Conservation (phyloP, 441 rosid genomes). For the Gossypium gossypioides region DNA sequence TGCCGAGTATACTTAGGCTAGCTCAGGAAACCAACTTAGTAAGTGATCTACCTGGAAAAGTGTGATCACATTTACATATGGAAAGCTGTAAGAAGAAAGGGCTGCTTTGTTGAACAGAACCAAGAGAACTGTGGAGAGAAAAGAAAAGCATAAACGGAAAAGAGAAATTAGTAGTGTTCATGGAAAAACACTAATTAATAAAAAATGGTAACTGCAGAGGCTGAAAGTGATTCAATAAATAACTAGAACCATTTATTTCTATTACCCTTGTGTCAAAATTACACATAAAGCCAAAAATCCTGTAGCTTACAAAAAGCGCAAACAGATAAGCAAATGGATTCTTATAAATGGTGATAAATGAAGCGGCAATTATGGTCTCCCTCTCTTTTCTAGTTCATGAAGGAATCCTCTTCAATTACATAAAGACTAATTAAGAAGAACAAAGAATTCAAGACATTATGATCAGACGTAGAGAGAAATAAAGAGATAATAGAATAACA, state of each 20-base stretch:
- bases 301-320: background rate
- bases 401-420: background rate
- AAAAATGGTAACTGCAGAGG: background rate
- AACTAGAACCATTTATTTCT: background rate
- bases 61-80: conserved; percentile 67
- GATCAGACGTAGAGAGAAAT: background rate
- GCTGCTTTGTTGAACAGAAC: conserved; percentile 84
- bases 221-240: background rate
- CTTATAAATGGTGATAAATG: background rate
- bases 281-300: background rate
- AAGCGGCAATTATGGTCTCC: background rate
- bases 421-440: background rate
- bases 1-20: conserved; percentile 18
- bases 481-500: background rate
- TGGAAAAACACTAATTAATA: background rate
- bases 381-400: background rate
- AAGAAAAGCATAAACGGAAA: background rate
- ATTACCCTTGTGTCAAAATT: background rate
- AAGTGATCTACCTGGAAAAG: conserved; percentile 40
- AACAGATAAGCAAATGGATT: background rate
- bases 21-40: conserved; percentile 17
- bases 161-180: background rate
- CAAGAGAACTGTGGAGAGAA: conserved; percentile 53
- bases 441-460: background rate
- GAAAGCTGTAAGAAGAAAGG: conserved; percentile 72